phyloP scores from a whole-genome alignment of 2,329 filamentous ascomycete species.

The Ramularia endophylla region DNA sequence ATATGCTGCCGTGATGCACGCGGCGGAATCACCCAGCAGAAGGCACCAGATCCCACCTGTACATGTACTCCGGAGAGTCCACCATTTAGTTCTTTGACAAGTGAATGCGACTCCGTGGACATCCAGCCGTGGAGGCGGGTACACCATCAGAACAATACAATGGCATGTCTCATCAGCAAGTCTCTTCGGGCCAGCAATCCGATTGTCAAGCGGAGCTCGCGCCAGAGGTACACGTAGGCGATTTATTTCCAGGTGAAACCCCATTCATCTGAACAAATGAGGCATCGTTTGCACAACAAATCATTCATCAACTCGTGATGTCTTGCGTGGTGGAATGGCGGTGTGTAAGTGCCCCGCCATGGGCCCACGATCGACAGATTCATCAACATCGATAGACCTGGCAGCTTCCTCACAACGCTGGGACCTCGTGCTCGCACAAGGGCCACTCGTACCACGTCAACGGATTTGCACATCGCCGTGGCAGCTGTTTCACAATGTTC shows the following conservation, averaged over 20 bases:
- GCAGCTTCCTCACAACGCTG: constrained; percentile 6
- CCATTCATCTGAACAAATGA: constrained; percentile 6
- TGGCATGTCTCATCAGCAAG: too few species aligned
- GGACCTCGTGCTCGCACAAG: constrained; percentile 14
- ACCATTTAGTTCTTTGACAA: too few species aligned
- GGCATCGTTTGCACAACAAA: constrained; percentile 18
- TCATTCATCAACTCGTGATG: constrained; percentile 6
- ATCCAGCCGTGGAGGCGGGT: too few species aligned
- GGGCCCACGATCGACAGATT: constrained; percentile 1
- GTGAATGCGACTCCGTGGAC: neutral
- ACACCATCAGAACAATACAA: too few species aligned
- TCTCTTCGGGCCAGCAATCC: too few species aligned
- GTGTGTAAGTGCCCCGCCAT: constrained; percentile 13
- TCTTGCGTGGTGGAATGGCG: constrained; percentile 8
- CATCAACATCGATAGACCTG: constrained; percentile 8
- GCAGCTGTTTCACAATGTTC: constrained; percentile 13
- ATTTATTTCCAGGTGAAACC: too few species aligned
- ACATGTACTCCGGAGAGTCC: too few species aligned
- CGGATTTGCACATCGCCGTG: constrained; percentile 5
- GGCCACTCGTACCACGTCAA: constrained; percentile 3
- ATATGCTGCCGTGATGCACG: constrained; percentile 18
- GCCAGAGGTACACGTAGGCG: too few species aligned
- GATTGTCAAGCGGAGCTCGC: too few species aligned
- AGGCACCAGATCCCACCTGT: too few species aligned
- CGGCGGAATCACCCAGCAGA: too few species aligned